A percentile compares a stretch with the other conserved stretches of the same genome.
Evolutionary conservation across 768 basidiomycete genomes (phyloP).

Genomic region (Tephrocybe sp.): DNA sequence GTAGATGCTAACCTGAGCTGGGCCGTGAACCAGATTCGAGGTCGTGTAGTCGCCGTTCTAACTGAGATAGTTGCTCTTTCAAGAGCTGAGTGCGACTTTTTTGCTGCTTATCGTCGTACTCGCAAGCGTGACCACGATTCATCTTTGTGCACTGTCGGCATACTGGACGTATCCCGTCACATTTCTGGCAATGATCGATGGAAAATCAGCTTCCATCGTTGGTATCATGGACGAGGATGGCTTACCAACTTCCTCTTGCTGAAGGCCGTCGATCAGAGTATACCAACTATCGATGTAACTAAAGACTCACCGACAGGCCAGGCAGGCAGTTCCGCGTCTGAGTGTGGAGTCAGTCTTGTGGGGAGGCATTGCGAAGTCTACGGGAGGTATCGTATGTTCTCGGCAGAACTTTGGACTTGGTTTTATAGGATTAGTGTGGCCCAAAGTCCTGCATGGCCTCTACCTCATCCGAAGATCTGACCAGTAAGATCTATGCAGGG

Average conservation of each 20-base stretch:
- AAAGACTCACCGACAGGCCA: conserved; percentile 40
- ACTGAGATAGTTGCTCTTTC: conserved; percentile 51
- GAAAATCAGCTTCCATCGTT: background rate
- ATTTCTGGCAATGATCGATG: conserved; percentile 44
- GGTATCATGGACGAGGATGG: background rate
- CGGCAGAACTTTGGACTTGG: background rate
- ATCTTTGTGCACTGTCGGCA: conserved; percentile 58
- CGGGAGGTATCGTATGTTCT: background rate
- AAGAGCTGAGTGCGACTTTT: conserved; percentile 61
- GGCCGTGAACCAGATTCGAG: conserved; percentile 41
- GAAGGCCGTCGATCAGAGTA: background rate
- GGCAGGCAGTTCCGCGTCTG: conserved; percentile 43
- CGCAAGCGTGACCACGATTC: conserved; percentile 50
- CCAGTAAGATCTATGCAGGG: conserved; percentile 1
- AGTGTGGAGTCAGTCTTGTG: conserved; percentile 24
- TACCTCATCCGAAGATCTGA: conserved; percentile 7
- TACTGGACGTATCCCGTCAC: conserved; percentile 56
- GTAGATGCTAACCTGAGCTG: conserved; percentile 2
- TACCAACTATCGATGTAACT: background rate
- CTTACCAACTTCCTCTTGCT: conserved; percentile 48
- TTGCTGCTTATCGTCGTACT: conserved; percentile 60
- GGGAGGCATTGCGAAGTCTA: conserved; percentile 15
- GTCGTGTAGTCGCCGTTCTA: conserved; percentile 54
- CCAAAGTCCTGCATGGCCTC: conserved; percentile 6
- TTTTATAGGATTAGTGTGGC: conserved; percentile 7